Evolutionary conservation across 23 red algal species (phyloP), one percentile per base, ranked within the genome.

Genomic region (Cyanidiococcus yangmingshanensis): DNA sequence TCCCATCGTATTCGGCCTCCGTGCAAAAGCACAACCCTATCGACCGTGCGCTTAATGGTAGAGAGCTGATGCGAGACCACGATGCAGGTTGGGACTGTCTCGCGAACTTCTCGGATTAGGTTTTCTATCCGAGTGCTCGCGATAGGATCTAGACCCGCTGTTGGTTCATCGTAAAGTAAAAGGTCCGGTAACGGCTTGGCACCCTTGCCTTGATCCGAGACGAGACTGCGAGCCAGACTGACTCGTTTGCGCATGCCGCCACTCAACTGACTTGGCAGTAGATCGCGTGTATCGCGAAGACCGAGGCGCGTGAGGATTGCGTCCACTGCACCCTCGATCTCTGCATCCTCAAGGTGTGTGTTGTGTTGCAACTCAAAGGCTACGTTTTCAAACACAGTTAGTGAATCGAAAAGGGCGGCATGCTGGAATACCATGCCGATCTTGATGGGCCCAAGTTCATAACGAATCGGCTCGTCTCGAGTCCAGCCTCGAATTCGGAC

Each of bases 401-500:
- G 59, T 18, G 86, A 89, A 58, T 82, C 82, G 77, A 95, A 89
- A 51, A 95, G 68, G 16, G 90, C 90, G 17, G 86, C 71, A 51
- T 79, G 58, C 77, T 95, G 90, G 40, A 95, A 95, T 1, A 95
- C 90, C 82, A 95, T 86, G 15, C 85, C 83, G 40, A 95, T 75
- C 2, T 54, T 54, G 45, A 54, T 54, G 7, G 45, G 45, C 21
- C 45, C 45, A 7, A 54, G 74, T 51, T 76, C 80, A 54, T 74
- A 18, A 27, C 58, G 50, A 30, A 76, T 54, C 39, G 50, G 74
- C 74, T 58, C 0, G 50, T 58, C 31, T 36, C 80, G 41, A 30
- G 68, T 77, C 74, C 80, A 74, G 57, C 85, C 79, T 67, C 90
- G 45, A 59, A 79, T 39, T 16, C 76, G 38, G 12, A 95, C 83